Evolutionary conservation across 495 filamentous ascomycete species (phyloP), one percentile per base, ranked within the genome.

Genomic region (Opeltia flavorubescens): DNA sequence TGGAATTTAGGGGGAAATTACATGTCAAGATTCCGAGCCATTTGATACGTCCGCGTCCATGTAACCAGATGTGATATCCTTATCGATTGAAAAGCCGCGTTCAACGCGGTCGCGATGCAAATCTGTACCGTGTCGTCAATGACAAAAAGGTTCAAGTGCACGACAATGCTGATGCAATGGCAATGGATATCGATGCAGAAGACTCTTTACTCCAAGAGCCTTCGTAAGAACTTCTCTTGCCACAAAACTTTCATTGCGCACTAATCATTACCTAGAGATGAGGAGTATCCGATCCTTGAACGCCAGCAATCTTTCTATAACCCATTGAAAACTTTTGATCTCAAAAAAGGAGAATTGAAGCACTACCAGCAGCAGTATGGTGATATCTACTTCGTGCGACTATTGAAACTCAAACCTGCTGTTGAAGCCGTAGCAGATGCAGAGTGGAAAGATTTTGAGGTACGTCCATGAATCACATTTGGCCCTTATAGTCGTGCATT

Each of bases 291-390:
- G 31, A 55, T 57, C 11, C 48, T 61, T 24, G 64, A 68, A 36
- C 71, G 81, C 34, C 60, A 57, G 34, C 53, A 64, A 18, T 89
- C 85, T 2, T 59, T 66, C 48, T 94, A 94, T 67, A 81, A 80
- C 45, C 80, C 88, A 1, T 68, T 89, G 20, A 63, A 77, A 41
- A 83, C 79, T 0, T 95, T 84, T 59, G 60, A 67, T 38, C 72
- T 95, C 9, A 75, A 79, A 1, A 78, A 78, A 51, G 78, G 76
- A 9, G 59, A 66, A n/a, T 70, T 79, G 27, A 77, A 81, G 39
- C 79, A 84, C 20, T 99, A 96, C 56, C 73, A 86, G 59, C 93
- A 96, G 60, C 93, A 99, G 69, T 99, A 83, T 76, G 84, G 79
- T 49, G 89, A 95, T 56, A 86, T 95, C 75, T 99, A 99, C 68